phyloP scores from a whole-genome alignment of 805 yeast genomes.

The Wickerhamiella bombiphila region DNA sequence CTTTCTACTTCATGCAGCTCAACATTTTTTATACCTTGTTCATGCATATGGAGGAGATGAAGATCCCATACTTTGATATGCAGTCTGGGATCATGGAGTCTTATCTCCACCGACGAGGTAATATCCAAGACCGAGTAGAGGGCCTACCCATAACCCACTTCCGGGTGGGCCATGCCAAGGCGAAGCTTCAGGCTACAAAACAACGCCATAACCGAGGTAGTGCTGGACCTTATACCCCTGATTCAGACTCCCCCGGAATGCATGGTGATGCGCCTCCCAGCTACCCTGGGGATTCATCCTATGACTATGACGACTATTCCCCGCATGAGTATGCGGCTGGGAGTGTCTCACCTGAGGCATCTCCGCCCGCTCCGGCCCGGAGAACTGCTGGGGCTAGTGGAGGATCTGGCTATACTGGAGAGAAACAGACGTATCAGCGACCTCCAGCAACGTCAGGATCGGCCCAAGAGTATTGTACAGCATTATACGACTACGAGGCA shows the following conservation, averaged over 20 bases:
- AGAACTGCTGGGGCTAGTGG: neutral
- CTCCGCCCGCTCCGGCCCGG: neutral
- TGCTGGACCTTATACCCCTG: conserved; percentile 16
- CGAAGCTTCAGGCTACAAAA: conserved; percentile 69
- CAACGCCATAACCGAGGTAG: conserved; percentile 40
- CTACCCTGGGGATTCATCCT: conserved; percentile 17
- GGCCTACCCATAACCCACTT: conserved; percentile 82
- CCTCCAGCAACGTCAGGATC: conserved; percentile 17
- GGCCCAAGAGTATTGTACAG: conserved; percentile 43
- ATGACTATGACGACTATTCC: conserved; percentile 9
- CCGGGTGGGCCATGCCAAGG: conserved; percentile 75
- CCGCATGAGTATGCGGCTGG: conserved; percentile 24
- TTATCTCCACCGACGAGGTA: conserved; percentile 69
- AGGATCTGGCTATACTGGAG: conserved; percentile 17
- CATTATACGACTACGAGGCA: conserved; percentile 80
- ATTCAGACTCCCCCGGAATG: conserved; percentile 15
- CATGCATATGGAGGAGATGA: conserved; percentile 85
- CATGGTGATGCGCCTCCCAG: conserved; percentile 24
- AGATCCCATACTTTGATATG: conserved; percentile 90
- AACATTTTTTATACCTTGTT: conserved; percentile 89
- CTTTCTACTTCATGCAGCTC: conserved; percentile 93
- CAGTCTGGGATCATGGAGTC: conserved; percentile 71
- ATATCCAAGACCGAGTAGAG: conserved; percentile 79
- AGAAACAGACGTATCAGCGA: conserved; percentile 15
- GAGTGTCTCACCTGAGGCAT: neutral